Percentiles rank a stretch among this genome's conserved stretches.
Conservation (phyloP, 2,329 filamentous ascomycete species). For the Aureobasidium sp. region DNA sequence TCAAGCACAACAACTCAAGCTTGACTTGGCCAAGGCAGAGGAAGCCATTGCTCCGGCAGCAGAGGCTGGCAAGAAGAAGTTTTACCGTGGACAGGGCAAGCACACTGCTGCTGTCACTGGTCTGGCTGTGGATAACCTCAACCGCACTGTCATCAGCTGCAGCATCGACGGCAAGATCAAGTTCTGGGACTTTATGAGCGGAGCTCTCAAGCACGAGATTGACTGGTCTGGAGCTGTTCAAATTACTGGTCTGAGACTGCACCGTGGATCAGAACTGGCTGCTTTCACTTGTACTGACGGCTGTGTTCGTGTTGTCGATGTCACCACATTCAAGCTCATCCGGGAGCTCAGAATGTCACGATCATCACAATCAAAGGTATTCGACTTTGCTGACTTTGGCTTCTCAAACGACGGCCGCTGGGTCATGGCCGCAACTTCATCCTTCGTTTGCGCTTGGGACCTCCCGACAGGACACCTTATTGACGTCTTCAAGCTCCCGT, state of each 20-base stretch:
- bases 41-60: constrained; percentile 35
- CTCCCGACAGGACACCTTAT: constrained; percentile 92
- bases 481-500: constrained; percentile 76
- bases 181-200: constrained; percentile 94
- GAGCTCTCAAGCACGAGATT: constrained; percentile 70
- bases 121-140: constrained; percentile 80
- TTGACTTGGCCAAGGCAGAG: constrained; percentile 46
- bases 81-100: constrained; percentile 53
- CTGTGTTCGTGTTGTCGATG: constrained; percentile 80
- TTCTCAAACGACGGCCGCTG: constrained; percentile 93
- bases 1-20: constrained; percentile 68
- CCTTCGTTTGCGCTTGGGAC: constrained; percentile 84
- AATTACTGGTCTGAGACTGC: constrained; percentile 72
- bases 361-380: constrained; percentile 21
- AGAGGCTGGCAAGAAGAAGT: constrained; percentile 30
- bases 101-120: constrained; percentile 81
- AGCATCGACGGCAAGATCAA: constrained; percentile 88
- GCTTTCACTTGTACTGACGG: constrained; percentile 85
- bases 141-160: constrained; percentile 78
- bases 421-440: constrained; percentile 81
- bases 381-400: constrained; percentile 30
- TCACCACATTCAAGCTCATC: constrained; percentile 83
- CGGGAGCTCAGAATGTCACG: constrained; percentile 81
- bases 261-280: constrained; percentile 74
- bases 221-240: constrained; percentile 74